A percentile compares a stretch with the other conserved stretches of the same genome.
Conservation (phyloP, 202 grass and related monocot species). For the Schoenoplectus tabernaemontani region DNA sequence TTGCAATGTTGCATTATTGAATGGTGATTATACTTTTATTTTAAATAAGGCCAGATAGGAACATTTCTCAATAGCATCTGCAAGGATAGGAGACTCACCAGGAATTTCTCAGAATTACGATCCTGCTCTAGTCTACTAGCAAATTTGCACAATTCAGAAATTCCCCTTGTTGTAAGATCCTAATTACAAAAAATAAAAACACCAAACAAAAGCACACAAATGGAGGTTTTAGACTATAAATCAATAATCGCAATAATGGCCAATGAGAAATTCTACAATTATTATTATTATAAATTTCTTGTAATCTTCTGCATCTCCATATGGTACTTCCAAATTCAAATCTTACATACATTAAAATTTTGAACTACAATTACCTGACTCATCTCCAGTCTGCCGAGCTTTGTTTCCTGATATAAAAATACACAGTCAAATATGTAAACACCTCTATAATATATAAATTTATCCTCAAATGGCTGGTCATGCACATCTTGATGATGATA, state of each 20-base stretch:
- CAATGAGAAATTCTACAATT: not conserved
- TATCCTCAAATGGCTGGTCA: not conserved
- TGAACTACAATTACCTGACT: slow-evolving; percentile 52
- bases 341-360: not conserved
- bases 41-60: slow-evolving; percentile 10
- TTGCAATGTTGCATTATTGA: not conserved
- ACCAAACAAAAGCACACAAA: not conserved
- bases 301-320: not conserved
- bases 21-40: not conserved
- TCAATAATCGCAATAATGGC: not conserved
- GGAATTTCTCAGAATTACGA: slow-evolving; percentile 36
- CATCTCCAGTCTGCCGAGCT: slow-evolving; percentile 57
- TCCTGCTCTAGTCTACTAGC: slow-evolving; percentile 66
- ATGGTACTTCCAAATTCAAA: not conserved
- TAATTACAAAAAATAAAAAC: slow-evolving; percentile 24
- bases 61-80: not conserved
- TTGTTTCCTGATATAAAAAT: slow-evolving; percentile 68
- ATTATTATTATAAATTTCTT: not conserved
- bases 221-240: not conserved
- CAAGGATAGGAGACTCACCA: slow-evolving; percentile 32
- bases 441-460: not conserved
- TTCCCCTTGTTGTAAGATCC: slow-evolving; percentile 64
- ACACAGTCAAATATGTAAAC: slow-evolving; percentile 31
- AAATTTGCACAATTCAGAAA: slow-evolving; percentile 74
- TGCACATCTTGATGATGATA: not conserved